Conservation (phyloP, 371 early-diverging fungal species). For the Capillidium rhysosporum region DNA sequence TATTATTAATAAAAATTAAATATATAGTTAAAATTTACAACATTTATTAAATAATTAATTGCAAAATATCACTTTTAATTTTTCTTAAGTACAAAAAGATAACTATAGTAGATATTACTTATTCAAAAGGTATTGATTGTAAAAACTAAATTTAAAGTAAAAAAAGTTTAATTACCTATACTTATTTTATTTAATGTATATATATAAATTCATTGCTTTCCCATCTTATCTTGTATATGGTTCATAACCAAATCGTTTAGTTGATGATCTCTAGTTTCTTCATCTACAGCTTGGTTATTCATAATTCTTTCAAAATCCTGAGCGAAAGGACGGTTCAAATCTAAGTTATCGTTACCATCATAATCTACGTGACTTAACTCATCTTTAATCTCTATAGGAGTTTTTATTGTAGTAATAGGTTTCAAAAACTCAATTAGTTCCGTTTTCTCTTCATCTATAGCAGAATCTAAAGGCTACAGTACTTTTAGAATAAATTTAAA, state of each 20-base stretch:
- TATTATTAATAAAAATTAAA: no score
- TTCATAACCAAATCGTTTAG: constrained; percentile 3
- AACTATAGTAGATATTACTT: no score
- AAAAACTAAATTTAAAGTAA: no score
- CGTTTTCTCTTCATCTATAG: background rate
- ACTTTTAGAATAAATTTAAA: background rate
- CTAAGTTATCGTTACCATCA: background rate
- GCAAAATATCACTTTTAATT: no score
- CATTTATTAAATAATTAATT: no score
- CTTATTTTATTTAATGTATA: no score
- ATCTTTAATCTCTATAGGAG: background rate
- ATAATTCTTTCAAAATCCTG: background rate
- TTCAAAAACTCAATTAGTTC: constrained; percentile 1
- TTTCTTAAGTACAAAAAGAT: no score
- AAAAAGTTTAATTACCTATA: no score
- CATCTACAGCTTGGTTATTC: background rate
- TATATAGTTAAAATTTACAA: no score
- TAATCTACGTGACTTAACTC: background rate
- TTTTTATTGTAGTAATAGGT: background rate
- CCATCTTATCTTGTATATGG: background rate
- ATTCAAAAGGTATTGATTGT: no score
- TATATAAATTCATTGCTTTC: no score
- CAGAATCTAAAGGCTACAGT: background rate
- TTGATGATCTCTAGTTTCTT: background rate
- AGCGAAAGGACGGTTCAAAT: background rate